A percentile compares a stretch with the other conserved stretches of the same genome.
phyloP scores from a whole-genome alignment of 306 rosid genomes.

The Leucaena leucocephala region DNA sequence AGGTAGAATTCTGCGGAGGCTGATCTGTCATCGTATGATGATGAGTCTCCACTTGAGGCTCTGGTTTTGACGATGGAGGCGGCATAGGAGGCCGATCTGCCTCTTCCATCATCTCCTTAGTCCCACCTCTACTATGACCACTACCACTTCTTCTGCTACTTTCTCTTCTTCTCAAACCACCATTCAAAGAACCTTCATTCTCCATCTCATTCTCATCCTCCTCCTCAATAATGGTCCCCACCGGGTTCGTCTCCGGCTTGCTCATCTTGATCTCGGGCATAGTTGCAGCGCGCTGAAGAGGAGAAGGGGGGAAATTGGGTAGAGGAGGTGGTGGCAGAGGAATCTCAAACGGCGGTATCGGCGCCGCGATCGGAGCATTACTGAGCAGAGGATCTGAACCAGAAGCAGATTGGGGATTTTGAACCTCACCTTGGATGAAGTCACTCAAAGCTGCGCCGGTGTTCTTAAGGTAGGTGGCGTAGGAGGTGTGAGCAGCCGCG shows the following conservation, averaged over 20 bases:
- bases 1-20: conserved; percentile 45
- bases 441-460: conserved; percentile 87
- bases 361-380: neutral
- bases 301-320: conserved; percentile 31
- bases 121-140: conserved; percentile 36
- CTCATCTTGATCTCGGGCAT: conserved; percentile 76
- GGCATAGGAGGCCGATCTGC: conserved; percentile 47
- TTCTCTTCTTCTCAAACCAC: conserved; percentile 35
- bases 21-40: conserved; percentile 35
- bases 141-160: conserved; percentile 35
- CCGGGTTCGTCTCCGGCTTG: conserved; percentile 36
- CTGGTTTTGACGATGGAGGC: conserved; percentile 44
- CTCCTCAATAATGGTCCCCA: conserved; percentile 50
- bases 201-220: conserved; percentile 56
- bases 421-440: conserved; percentile 73
- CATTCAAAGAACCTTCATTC: conserved; percentile 43
- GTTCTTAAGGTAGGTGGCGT: conserved; percentile 69
- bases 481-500: conserved; percentile 84
- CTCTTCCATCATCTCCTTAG: conserved; percentile 34
- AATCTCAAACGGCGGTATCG: conserved; percentile 39
- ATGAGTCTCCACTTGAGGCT: conserved; percentile 32
- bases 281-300: conserved; percentile 67
- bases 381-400: neutral
- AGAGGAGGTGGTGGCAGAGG: conserved; percentile 59
- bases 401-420: conserved; percentile 40